Percentiles rank a stretch among this genome's conserved stretches.
Conservation (phyloP, 495 filamentous ascomycete species). For the Pseudoneurospora amorphoporcata region DNA sequence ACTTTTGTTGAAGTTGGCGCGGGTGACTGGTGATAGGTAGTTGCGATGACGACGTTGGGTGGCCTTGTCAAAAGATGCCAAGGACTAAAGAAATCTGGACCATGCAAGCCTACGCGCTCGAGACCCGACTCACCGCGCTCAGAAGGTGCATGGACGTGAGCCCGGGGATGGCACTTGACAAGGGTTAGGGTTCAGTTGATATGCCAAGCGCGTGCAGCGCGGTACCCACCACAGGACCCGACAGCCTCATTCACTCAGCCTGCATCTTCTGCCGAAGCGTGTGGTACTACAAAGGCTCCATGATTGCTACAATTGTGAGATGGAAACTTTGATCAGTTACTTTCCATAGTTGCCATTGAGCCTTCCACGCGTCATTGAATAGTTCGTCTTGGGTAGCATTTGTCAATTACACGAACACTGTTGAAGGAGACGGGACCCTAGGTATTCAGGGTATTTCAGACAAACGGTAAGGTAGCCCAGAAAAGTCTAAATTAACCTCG, state of each 20-base stretch:
- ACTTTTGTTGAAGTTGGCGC: neutral
- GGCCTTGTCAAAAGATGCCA: neutral
- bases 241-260: too few species aligned
- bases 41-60: neutral
- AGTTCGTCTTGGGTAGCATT: neutral
- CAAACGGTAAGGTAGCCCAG: neutral
- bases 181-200: neutral
- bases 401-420: too few species aligned
- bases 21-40: neutral
- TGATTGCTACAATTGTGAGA: neutral
- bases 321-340: neutral
- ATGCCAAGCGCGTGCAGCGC: neutral
- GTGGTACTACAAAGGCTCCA: neutral
- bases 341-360: neutral
- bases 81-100: neutral
- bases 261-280: neutral
- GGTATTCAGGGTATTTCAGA: neutral
- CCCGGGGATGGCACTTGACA: neutral
- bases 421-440: neutral
- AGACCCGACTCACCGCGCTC: neutral
- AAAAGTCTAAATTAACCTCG: neutral
- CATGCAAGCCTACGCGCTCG: neutral
- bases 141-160: neutral
- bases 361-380: neutral
- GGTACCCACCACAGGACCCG: too few species aligned